Conservation (phyloP, 2,329 filamentous ascomycete genomes). For the Fusarium abutilonis region DNA sequence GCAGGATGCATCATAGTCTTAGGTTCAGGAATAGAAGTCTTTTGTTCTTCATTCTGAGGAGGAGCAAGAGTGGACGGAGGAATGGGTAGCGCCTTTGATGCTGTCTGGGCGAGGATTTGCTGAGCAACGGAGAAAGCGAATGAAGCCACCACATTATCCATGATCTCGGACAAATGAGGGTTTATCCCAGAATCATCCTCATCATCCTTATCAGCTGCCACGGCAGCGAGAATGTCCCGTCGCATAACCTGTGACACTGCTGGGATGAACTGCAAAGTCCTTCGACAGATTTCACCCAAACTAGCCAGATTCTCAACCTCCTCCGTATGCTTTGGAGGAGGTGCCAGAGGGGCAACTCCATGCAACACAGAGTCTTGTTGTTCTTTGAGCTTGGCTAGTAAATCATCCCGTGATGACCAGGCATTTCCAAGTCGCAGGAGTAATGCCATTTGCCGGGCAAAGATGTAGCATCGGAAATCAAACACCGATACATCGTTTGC, state of each 20-base stretch:
- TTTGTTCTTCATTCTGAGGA: conserved; percentile 64
- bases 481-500: conserved; percentile 96
- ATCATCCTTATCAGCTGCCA: conserved; percentile 55
- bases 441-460: conserved; percentile 85
- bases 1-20: conserved; percentile 77
- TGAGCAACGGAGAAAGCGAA: conserved; percentile 82
- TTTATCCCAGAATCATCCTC: conserved; percentile 49
- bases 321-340: conserved; percentile 60
- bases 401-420: conserved; percentile 68
- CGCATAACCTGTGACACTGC: conserved; percentile 82
- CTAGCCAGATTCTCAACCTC: conserved; percentile 79
- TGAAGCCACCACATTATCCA: conserved; percentile 79
- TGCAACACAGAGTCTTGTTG: conserved; percentile 68
- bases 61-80: conserved; percentile 65
- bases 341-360: conserved; percentile 64
- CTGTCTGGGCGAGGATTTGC: conserved; percentile 79
- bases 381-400: conserved; percentile 69
- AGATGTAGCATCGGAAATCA: conserved; percentile 94
- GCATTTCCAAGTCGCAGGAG: conserved; percentile 85
- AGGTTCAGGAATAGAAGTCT: conserved; percentile 70
- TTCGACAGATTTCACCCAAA: conserved; percentile 85
- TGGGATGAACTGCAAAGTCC: conserved; percentile 85
- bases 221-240: conserved; percentile 75
- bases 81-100: conserved; percentile 73
- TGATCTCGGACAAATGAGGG: conserved; percentile 59